Base-by-base conservation (phyloP, 495 filamentous ascomycete species). In the Daldinia grandis region DNA sequence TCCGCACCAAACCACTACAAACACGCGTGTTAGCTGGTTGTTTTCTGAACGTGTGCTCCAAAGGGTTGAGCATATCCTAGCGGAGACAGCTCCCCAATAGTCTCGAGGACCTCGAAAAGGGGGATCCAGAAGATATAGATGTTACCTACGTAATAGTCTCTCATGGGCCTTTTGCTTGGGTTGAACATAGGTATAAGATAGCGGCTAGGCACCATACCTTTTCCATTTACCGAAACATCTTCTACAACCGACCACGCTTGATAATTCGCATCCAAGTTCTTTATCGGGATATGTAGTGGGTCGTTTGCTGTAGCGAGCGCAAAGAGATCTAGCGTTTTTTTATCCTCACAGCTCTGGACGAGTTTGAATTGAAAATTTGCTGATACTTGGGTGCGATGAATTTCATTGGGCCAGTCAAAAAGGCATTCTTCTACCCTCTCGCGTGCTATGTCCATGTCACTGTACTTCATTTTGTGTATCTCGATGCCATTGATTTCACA, bases 1-100 rank as follows among this genome's bases (percentile, higher is more conserved):
- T 75, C 73, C 17, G 73, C 73, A 4, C 73, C 73, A 19, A 61
- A 75, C 58, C 58, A 75, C 64, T 66, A 40, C 24, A 14, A 55
- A 25, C 24, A 17, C 5, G 56, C 10, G 1, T 19, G 47, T 67
- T 27, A 61, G 38, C 38, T 10, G 17, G 49, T 24, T 24, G 24
- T 38, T 55, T 42, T 40, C 19, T 28, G 15, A 19, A 7, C 9
- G 6, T 21, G 8, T 24, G 19, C n/a, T 19, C 3, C 1, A 9
- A 9, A 3, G 7, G 7, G 8, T 10, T 44, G n/a, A 4, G 4
- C 35, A 7, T 31, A 10, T 38, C 35, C 12, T 12, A 12, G 35
- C 35, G 3, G 9, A 38, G 35, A 38, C 12, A 14, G 35, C 35
- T 38, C 35, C 35, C 10, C 6, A 14, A 4, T 0, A 35, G 31